A percentile compares a stretch with the other conserved stretches of the same genome.
phyloP scores from a whole-genome alignment of 805 yeast genomes.

The Zygosaccharomyces rouxii region DNA sequence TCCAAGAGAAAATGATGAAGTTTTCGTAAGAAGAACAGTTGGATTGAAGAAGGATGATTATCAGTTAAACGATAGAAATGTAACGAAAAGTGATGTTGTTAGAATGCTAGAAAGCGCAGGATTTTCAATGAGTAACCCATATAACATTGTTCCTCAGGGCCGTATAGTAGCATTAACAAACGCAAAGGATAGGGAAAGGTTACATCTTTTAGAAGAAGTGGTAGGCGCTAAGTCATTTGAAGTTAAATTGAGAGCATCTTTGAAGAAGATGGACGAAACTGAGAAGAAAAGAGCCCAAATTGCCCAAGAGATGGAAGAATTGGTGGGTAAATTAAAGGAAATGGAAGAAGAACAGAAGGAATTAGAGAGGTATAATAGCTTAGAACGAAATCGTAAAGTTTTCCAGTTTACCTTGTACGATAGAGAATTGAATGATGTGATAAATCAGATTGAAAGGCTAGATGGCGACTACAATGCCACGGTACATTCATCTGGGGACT shows the following conservation, averaged over 20 bases:
- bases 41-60: constrained; percentile 93
- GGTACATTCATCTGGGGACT: constrained; percentile 49
- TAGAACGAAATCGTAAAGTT: constrained; percentile 64
- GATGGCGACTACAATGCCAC: constrained; percentile 53
- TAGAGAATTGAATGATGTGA: constrained; percentile 64
- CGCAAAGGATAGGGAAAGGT: constrained; percentile 79
- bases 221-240: constrained; percentile 95
- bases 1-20: constrained; percentile 50
- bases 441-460: constrained; percentile 53
- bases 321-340: constrained; percentile 69
- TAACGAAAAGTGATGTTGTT: constrained; percentile 76
- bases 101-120: constrained; percentile 88
- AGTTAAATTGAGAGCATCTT: constrained; percentile 68
- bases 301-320: constrained; percentile 64
- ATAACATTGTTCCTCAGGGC: constrained; percentile 97
- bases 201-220: constrained; percentile 77
- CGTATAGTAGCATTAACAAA: constrained; percentile 82
- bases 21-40: constrained; percentile 78
- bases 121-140: constrained; percentile 83
- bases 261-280: constrained; percentile 73
- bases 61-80: constrained; percentile 72
- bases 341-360: constrained; percentile 77
- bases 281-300: constrained; percentile 65
- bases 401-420: constrained; percentile 73
- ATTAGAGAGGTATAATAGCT: constrained; percentile 59